These are phyloP conservation scores for Tricladium varicosporioides DNA, from an alignment of 2,329 filamentous ascomycete species.

Conservation along the genomic window DNA sequence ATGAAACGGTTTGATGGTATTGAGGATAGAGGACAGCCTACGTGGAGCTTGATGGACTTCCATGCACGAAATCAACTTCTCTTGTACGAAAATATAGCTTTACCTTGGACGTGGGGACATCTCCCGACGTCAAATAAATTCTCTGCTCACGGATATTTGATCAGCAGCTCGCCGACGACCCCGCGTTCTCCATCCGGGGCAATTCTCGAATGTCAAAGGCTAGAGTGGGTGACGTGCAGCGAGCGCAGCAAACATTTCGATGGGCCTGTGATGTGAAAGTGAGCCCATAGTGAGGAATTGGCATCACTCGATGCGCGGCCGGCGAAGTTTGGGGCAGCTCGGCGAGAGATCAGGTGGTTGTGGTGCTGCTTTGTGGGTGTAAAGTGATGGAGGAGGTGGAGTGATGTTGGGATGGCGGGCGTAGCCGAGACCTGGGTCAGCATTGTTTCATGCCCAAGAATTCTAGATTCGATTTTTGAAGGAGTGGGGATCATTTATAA, in stretches of 20 bases:
- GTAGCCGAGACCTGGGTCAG: no score
- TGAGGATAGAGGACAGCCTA: neutral
- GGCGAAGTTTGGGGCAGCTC: neutral
- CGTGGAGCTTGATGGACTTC: neutral
- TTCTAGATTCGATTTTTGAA: no score
- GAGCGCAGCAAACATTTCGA: neutral
- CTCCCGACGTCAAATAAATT: neutral
- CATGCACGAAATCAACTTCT: neutral
- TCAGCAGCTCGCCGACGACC: neutral
- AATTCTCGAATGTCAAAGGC: neutral
- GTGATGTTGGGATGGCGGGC: neutral
- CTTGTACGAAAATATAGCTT: neutral
- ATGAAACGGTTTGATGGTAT: neutral
- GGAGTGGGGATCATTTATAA: no score
- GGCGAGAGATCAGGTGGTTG: neutral
- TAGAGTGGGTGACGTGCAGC: neutral
- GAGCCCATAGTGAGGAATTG: neutral
- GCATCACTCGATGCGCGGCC: neutral
- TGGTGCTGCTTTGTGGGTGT: neutral
- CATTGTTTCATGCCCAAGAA: no score
- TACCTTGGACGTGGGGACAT: neutral
- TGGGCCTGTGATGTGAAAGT: neutral
- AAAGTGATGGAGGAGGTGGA: neutral
- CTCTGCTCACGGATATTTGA: neutral
- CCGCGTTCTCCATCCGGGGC: neutral